Conservation (phyloP, 441 rosid genomes). For the Pelargonium fulgidum region DNA sequence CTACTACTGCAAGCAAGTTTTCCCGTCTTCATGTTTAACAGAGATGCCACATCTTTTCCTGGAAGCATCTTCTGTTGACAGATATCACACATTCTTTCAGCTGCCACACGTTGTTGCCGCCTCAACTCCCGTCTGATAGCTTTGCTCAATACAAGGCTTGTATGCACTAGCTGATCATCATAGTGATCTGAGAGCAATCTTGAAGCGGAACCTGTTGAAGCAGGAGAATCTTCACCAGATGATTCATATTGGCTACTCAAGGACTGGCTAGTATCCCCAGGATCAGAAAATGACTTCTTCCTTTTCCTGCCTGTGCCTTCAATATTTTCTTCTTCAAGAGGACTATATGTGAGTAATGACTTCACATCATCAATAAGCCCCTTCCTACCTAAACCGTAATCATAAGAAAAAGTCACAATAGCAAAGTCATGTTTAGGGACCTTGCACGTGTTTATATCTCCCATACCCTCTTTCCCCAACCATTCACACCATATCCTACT, state of each 20-base stretch:
- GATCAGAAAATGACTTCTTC: conserved; percentile 72
- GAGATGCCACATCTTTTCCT: conserved; percentile 74
- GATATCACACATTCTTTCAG: conserved; percentile 83
- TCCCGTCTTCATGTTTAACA: conserved; percentile 66
- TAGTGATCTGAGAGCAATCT: conserved; percentile 40
- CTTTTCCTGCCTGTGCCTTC: conserved; percentile 43
- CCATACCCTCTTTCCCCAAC: conserved; percentile 45
- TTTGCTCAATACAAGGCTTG: conserved; percentile 52
- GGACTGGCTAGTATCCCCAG: conserved; percentile 67
- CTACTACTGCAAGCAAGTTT: conserved; percentile 77
- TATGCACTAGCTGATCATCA: conserved; percentile 51
- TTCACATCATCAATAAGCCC: conserved; percentile 53
- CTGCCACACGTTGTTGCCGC: conserved; percentile 65
- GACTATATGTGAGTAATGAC: conserved; percentile 45
- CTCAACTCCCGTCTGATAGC: conserved; percentile 63
- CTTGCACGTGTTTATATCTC: conserved; percentile 28
- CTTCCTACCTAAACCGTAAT: conserved; percentile 61
- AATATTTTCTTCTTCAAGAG: conserved; percentile 34
- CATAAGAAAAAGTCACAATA: conserved; percentile 55
- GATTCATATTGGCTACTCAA: conserved; percentile 54
- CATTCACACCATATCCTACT: conserved; percentile 88
- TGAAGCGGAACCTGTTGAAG: conserved; percentile 39
- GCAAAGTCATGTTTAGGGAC: conserved; percentile 69
- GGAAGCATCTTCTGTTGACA: conserved; percentile 92
- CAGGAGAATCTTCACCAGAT: conserved; percentile 59